phyloP scores from a whole-genome alignment of 495 filamentous ascomycete species.

The Talaromyces nanjingensis region DNA sequence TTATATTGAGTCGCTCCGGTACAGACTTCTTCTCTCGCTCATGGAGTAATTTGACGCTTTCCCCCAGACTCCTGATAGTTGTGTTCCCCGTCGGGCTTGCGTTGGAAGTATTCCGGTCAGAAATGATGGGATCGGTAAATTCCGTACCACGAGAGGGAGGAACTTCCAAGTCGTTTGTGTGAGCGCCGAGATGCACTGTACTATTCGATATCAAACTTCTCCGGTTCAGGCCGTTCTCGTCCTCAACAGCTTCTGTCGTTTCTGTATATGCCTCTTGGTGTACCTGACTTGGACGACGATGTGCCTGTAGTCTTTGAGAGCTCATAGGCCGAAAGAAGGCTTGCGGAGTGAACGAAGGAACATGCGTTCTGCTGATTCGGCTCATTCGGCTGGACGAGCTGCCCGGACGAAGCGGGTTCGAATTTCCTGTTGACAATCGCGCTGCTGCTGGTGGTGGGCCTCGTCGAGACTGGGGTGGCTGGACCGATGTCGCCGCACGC shows the following conservation, averaged over 20 bases:
- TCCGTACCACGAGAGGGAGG: slow-evolving; percentile 72
- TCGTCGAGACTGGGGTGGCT: slow-evolving; percentile 41
- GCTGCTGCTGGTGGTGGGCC: slow-evolving; percentile 37
- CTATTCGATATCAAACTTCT: slow-evolving; percentile 42
- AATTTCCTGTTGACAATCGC: slow-evolving; percentile 23
- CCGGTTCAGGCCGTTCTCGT: slow-evolving; percentile 41
- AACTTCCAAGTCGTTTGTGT: slow-evolving; percentile 47
- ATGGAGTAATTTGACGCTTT: slow-evolving; percentile 69
- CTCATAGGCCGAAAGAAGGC: slow-evolving; percentile 97
- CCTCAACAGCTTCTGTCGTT: slow-evolving; percentile 34
- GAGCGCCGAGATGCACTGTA: slow-evolving; percentile 30
- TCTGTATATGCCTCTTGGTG: slow-evolving; percentile 38
- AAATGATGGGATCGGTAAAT: slow-evolving; percentile 55
- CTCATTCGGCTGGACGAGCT: slow-evolving; percentile 65
- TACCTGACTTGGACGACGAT: slow-evolving; percentile 52
- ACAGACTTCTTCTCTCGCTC: slow-evolving; percentile 44
- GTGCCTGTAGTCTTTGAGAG: slow-evolving; percentile 88
- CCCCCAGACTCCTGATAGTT: slow-evolving; percentile 57
- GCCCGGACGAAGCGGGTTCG: slow-evolving; percentile 44
- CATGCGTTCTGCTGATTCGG: slow-evolving; percentile 78
- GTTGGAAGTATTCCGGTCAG: slow-evolving; percentile 63
- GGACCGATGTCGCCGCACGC: slow-evolving; percentile 30
- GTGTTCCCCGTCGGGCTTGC: slow-evolving; percentile 66
- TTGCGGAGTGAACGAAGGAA: slow-evolving; percentile 78
- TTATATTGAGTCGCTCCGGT: slow-evolving; percentile 51